Conservation (phyloP, 805 yeast species). For the Metschnikowia cerradonensis region DNA sequence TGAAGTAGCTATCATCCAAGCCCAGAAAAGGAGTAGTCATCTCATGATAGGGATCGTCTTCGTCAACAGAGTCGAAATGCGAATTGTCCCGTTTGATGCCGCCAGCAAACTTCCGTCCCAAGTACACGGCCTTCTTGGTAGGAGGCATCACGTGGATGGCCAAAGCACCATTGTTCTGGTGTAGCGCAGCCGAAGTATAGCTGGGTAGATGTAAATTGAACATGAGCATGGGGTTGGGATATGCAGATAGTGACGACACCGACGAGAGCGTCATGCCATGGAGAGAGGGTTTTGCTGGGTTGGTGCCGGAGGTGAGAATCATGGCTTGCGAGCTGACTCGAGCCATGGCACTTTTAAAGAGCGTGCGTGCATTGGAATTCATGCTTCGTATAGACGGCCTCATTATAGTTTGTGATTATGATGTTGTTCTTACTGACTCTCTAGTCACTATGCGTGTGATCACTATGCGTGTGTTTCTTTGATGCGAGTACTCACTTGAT, state of each 20-base stretch:
- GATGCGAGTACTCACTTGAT: not conserved
- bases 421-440: not conserved
- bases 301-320: slow-evolving; percentile 34
- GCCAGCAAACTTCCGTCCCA: slow-evolving; percentile 63
- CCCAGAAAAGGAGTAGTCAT: slow-evolving; percentile 53
- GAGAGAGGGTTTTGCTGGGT: slow-evolving; percentile 14
- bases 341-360: slow-evolving; percentile 33
- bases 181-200: slow-evolving; percentile 65
- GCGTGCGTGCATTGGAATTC: not conserved
- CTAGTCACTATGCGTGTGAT: not conserved
- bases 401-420: not conserved
- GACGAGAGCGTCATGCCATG: slow-evolving; percentile 87
- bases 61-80: slow-evolving; percentile 16
- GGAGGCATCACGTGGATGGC: slow-evolving; percentile 80
- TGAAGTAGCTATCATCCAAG: slow-evolving; percentile 23
- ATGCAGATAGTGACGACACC: slow-evolving; percentile 73
- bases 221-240: slow-evolving; percentile 74
- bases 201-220: slow-evolving; percentile 88
- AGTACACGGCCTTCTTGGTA: slow-evolving; percentile 43
- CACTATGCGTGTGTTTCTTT: no score
- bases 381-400: slow-evolving; percentile 1
- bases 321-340: slow-evolving; percentile 40
- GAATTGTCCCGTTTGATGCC: slow-evolving; percentile 48
- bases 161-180: slow-evolving; percentile 45
- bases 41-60: slow-evolving; percentile 39